Conservation (phyloP, 1,284 basidiomycete genomes). For the Chalciporus sp. region DNA sequence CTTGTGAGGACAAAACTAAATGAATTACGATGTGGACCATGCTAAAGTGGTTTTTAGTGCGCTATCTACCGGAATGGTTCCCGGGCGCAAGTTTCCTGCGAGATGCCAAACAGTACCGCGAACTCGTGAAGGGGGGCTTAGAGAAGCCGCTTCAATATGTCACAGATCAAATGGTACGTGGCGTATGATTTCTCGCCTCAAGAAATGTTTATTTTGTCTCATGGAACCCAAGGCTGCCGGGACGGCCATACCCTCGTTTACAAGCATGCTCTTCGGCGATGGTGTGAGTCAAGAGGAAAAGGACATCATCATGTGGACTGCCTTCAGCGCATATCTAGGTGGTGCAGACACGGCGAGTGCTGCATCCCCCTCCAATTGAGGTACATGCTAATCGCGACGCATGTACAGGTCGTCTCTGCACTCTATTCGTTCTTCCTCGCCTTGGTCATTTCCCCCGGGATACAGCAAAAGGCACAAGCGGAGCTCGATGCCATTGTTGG, state of each 20-base stretch:
- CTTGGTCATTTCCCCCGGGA: slow-evolving; percentile 27
- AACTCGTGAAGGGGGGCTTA: slow-evolving; percentile 34
- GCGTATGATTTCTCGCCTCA: background rate
- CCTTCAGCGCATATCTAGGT: slow-evolving; percentile 16
- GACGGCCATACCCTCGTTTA: slow-evolving; percentile 39
- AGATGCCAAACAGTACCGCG: slow-evolving; percentile 40
- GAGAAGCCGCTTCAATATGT: slow-evolving; percentile 42
- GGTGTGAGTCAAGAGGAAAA: slow-evolving; percentile 25
- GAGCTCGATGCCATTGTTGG: slow-evolving; percentile 30
- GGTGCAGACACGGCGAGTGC: slow-evolving; percentile 25
- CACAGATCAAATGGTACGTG: slow-evolving; percentile 42
- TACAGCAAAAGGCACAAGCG: slow-evolving; percentile 24
- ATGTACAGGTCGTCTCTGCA: slow-evolving; percentile 38
- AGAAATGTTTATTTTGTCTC: background rate
- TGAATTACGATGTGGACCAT: background rate
- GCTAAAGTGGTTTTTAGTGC: slow-evolving; percentile 32
- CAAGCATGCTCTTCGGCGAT: slow-evolving; percentile 28
- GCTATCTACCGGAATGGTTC: slow-evolving; percentile 49
- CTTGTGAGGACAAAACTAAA: slow-evolving; percentile 15
- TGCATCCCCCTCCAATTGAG: slow-evolving; percentile 5
- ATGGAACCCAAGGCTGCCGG: slow-evolving; percentile 39
- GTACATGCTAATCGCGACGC: background rate
- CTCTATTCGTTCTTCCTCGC: slow-evolving; percentile 35
- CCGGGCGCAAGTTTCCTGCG: slow-evolving; percentile 50
- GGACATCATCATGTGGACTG: slow-evolving; percentile 27